Evolutionary conservation across 2,329 filamentous ascomycete genomes (phyloP), one percentile per base, ranked within the genome.

Genomic region (Sporothrix brasiliensis): DNA sequence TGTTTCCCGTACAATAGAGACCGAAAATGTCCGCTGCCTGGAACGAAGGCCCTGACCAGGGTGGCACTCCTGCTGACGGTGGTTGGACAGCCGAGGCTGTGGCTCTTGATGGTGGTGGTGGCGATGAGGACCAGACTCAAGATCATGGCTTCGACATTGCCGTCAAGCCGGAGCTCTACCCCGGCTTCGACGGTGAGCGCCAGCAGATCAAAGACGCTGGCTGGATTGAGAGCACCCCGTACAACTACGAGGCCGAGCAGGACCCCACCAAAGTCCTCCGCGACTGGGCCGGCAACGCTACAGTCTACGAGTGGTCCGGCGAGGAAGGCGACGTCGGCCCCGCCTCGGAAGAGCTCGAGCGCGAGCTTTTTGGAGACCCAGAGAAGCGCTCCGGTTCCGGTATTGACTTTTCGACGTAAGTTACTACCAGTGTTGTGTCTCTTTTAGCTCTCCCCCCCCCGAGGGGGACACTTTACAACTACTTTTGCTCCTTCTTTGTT

Each of bases 251-350:
- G 1, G 76, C 77, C 7, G n/a, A 50, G 3, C 77, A 75, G 30
- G 73, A 75, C 39, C 72, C 74, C 9, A 63, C 71, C n/a, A 41
- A 24, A 44, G 27, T 24, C 52, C 75, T 76, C 1, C 53, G 72
- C 13, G 75, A 78, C 2, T 88, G 84, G 80, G 86, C 84, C 16
- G 79, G 82, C 50, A 86, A 86, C 69, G 89, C 88, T n/a, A 81
- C 78, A 0, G 84, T 91, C 56, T 98, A 98, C 75, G 88, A 94
- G 76, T 98, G 92, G 91, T 85, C 89, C 21, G 93, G 93, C 13
- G 92, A 97, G 2, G 92, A 86, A 74, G 95, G 94, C 2, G 94
- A 98, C 53, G 83, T 99, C 69, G 94, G 91, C 7, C 93, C 93
- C 0, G 83, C 83, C 66, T 86, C 89, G 68, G 82, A 85, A 0